Conservation (phyloP, 805 yeast species). For the Candida adriatica region DNA sequence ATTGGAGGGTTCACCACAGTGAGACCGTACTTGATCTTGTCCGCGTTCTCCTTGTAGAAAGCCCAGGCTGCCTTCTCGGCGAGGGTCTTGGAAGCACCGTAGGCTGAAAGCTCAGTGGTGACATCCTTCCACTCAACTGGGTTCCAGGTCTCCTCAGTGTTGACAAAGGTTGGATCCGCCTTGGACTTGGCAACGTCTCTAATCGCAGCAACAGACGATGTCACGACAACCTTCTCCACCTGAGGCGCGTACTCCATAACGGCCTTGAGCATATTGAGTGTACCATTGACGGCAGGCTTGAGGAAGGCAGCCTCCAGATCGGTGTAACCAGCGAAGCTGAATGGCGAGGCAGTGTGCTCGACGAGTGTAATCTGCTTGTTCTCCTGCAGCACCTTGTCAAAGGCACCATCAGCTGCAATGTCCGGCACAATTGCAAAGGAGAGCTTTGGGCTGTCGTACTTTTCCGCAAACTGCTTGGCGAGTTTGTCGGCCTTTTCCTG, state of each 20-base stretch:
- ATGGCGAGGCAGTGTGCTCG: slow-evolving; percentile 54
- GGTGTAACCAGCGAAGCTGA: slow-evolving; percentile 24
- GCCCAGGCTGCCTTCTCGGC: slow-evolving; percentile 61
- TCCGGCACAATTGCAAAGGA: slow-evolving; percentile 33
- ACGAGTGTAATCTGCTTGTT: slow-evolving; percentile 40
- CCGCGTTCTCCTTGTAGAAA: slow-evolving; percentile 27
- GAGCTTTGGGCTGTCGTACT: slow-evolving; percentile 1
- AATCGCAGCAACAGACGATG: slow-evolving; percentile 56
- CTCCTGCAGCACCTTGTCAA: slow-evolving; percentile 36
- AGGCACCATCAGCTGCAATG: slow-evolving; percentile 35
- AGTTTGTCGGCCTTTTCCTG: slow-evolving; percentile 25
- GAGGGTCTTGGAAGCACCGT: slow-evolving; percentile 50
- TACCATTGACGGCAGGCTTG: slow-evolving; percentile 54
- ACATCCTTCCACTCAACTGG: slow-evolving; percentile 42
- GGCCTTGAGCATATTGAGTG: slow-evolving; percentile 35
- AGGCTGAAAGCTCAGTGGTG: slow-evolving; percentile 29
- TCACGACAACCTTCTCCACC: slow-evolving; percentile 43
- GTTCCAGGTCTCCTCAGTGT: slow-evolving; percentile 36
- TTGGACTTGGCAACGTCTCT: slow-evolving; percentile 13
- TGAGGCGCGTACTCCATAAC: slow-evolving; percentile 27
- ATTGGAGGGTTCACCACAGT: slow-evolving; percentile 43
- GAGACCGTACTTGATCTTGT: slow-evolving; percentile 33
- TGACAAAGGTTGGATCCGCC: slow-evolving; percentile 7
- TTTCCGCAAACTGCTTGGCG: slow-evolving; percentile 4
- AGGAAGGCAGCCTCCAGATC: slow-evolving; percentile 44